Evolutionary conservation across 768 basidiomycete species (phyloP).

Genomic region (Amanita inopinata): DNA sequence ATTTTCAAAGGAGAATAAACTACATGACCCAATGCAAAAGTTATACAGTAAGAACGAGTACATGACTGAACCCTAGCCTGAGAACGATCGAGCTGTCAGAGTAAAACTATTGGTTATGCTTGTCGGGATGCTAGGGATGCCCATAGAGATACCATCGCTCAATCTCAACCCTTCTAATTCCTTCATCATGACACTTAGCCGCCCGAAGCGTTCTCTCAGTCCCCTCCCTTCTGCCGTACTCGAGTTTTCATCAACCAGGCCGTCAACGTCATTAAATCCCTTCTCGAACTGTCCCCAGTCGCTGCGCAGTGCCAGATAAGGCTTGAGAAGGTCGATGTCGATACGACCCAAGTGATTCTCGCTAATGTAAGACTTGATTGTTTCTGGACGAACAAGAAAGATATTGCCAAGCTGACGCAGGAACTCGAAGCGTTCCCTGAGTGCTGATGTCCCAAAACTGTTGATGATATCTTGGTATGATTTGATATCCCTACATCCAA

Average conservation of each 20-base stretch:
- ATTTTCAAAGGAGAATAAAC: conserved; percentile 71
- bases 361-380: conserved; percentile 90
- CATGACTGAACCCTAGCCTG: background rate
- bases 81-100: conserved; percentile 14
- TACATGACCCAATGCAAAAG: conserved; percentile 16
- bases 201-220: conserved; percentile 55
- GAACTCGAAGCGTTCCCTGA: conserved; percentile 96
- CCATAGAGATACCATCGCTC: conserved; percentile 47
- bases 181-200: conserved; percentile 81
- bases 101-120: conserved; percentile 48
- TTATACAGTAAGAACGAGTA: conserved; percentile 12
- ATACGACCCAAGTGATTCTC: conserved; percentile 91
- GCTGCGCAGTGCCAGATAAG: conserved; percentile 82
- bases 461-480: conserved; percentile 87
- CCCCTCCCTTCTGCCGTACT: conserved; percentile 34
- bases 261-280: conserved; percentile 57
- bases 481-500: conserved; percentile 71
- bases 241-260: conserved; percentile 29
- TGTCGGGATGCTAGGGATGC: conserved; percentile 45
- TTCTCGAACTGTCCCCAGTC: conserved; percentile 88
- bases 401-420: conserved; percentile 94
- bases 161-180: conserved; percentile 65
- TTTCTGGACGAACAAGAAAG: conserved; percentile 93
- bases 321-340: conserved; percentile 76
- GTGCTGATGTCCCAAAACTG: conserved; percentile 72